phyloP scores from a whole-genome alignment of 2,329 filamentous ascomycete genomes.

The Pyricularia sp. region DNA sequence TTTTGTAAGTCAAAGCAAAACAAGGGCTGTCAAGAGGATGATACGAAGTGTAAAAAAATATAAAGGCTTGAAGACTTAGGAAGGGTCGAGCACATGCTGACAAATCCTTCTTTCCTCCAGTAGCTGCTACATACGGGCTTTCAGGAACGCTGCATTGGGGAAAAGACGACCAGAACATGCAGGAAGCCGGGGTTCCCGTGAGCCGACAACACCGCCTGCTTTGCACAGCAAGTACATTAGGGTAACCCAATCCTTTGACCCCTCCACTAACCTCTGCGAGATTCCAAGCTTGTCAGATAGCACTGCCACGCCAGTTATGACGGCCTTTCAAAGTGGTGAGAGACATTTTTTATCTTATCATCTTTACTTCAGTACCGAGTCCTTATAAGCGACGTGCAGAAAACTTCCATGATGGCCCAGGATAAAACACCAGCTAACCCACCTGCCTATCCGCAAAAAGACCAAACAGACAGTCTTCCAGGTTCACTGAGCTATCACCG shows the following conservation, averaged over 20 bases:
- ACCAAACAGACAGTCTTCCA: no score
- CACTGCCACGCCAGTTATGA: not conserved
- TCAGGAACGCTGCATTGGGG: not conserved
- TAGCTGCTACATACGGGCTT: not conserved
- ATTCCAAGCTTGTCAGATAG: not conserved
- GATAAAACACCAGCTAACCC: not conserved
- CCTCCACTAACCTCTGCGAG: not conserved
- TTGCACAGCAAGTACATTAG: not conserved
- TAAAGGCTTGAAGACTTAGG: not conserved
- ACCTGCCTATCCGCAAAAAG: not conserved
- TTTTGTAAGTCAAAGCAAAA: no score
- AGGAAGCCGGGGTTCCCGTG: not conserved
- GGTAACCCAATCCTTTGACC: not conserved
- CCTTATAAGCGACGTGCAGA: no score
- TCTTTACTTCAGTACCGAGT: not conserved
- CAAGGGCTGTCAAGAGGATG: no score
- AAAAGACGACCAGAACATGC: not conserved
- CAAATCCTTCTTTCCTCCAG: not conserved
- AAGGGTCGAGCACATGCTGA: not conserved
- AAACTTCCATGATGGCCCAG: not conserved
- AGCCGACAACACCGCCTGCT: not conserved
- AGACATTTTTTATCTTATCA: not conserved
- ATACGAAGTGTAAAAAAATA: not conserved
- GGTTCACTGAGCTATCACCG: not conserved
- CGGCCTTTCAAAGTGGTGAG: not conserved